A percentile compares a stretch with the other conserved stretches of the same genome.
These are phyloP conservation scores for Cudoniella acicularis DNA, from an alignment of 495 filamentous ascomycete species.

Conservation along the genomic window DNA sequence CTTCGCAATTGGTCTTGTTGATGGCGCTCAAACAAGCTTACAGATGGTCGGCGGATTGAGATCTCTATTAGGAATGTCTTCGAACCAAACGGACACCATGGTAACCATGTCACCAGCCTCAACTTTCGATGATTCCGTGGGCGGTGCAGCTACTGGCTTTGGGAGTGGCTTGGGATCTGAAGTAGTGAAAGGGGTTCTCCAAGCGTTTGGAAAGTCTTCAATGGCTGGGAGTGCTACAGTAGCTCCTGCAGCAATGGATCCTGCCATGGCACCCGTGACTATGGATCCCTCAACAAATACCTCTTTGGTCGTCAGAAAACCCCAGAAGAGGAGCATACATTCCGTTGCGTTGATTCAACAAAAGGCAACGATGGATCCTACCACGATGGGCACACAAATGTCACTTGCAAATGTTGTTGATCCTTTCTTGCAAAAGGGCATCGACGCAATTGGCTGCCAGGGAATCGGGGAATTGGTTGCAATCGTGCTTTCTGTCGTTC, in stretches of 20 bases:
- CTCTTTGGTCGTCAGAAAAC: neutral
- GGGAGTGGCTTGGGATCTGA: neutral
- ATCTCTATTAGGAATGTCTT: neutral
- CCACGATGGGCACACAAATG: neutral
- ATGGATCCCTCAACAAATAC: no score
- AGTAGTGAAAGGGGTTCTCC: neutral
- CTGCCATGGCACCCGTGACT: no score
- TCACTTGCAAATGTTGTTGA: neutral
- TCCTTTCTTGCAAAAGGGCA: neutral
- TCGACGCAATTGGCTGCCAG: neutral
- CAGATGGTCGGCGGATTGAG: neutral
- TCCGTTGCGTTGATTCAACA: neutral
- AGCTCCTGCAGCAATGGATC: neutral
- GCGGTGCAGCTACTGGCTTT: neutral
- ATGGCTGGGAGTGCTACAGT: neutral
- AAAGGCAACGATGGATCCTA: neutral
- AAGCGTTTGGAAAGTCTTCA: neutral
- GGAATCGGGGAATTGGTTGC: neutral
- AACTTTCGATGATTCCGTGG: slow-evolving; percentile 1
- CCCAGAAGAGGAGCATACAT: neutral
- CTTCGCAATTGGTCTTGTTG: slow-evolving; percentile 7
- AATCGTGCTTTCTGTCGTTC: neutral
- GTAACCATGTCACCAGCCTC: neutral
- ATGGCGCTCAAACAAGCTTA: slow-evolving; percentile 3
- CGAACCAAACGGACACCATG: neutral